phyloP scores from a whole-genome alignment of 2,329 filamentous ascomycete genomes.

The Ciborinia camelliae region DNA sequence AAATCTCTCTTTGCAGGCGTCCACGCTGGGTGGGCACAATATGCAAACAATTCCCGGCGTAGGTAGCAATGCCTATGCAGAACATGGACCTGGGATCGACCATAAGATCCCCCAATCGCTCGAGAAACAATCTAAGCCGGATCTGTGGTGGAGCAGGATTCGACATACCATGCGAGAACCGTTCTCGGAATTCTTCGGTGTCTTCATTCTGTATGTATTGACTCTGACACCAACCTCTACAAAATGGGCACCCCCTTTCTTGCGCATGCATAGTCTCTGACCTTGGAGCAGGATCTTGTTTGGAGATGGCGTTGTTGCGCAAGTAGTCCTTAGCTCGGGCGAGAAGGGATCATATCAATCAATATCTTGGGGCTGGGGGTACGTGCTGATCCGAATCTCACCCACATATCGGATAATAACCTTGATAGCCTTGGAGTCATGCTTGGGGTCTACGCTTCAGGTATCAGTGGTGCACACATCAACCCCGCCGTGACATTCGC shows the following conservation, averaged over 20 bases:
- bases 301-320: slow-evolving; percentile 65
- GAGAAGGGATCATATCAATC: slow-evolving; percentile 33
- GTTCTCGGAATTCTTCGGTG: slow-evolving; percentile 66
- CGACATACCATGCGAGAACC: slow-evolving; percentile 30
- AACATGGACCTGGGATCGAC: slow-evolving; percentile 38
- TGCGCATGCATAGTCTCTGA: neutral
- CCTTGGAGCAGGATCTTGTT: slow-evolving; percentile 46
- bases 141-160: slow-evolving; percentile 30
- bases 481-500: slow-evolving; percentile 69
- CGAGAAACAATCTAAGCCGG: slow-evolving; percentile 28
- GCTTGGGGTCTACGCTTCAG: slow-evolving; percentile 63
- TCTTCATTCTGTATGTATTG: slow-evolving; percentile 52
- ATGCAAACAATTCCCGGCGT: neutral
- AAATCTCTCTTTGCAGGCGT: slow-evolving; percentile 3
- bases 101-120: slow-evolving; percentile 37
- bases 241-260: neutral
- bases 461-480: slow-evolving; percentile 64
- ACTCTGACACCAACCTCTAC: neutral
- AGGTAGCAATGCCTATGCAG: slow-evolving; percentile 26
- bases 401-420: neutral
- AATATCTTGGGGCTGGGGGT: slow-evolving; percentile 37
- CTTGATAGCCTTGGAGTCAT: slow-evolving; percentile 59
- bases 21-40: neutral
- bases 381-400: neutral
- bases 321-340: slow-evolving; percentile 52